These are phyloP conservation scores for Clitoria ternatea DNA, from an alignment of 306 rosid species.

Conservation along the genomic window DNA sequence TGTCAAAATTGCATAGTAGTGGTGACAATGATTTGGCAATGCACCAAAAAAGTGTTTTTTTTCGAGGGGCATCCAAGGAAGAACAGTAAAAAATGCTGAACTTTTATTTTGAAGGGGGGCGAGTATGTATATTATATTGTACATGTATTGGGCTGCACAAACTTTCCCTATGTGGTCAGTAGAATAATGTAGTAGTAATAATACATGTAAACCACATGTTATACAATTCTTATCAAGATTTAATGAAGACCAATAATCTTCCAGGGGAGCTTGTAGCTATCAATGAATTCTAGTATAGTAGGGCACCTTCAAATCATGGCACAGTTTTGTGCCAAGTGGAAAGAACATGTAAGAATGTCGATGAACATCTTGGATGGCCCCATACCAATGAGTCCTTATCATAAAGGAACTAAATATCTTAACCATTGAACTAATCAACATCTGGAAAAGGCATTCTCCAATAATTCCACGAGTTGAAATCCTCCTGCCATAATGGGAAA, in stretches of 20 bases:
- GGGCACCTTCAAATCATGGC: constrained; percentile 19
- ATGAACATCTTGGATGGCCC: constrained; percentile 15
- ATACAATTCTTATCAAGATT: constrained; percentile 27
- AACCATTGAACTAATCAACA: constrained; percentile 29
- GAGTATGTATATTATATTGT: background rate
- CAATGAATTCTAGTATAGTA: constrained; percentile 5
- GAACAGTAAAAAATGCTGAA: background rate
- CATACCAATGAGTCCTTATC: constrained; percentile 19
- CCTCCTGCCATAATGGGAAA: constrained; percentile 61
- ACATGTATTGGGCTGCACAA: background rate
- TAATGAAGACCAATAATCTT: constrained; percentile 14
- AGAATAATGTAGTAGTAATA: background rate
- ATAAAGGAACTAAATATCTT: constrained; percentile 3
- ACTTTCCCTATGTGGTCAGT: background rate
- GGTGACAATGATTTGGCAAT: background rate
- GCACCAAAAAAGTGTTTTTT: background rate
- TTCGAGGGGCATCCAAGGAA: background rate
- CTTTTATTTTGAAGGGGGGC: background rate
- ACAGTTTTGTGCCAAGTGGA: constrained; percentile 2
- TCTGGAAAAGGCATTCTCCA: constrained; percentile 83
- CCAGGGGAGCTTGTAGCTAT: constrained; percentile 18
- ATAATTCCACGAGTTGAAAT: constrained; percentile 86
- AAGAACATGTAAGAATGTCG: background rate
- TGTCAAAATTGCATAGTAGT: background rate
- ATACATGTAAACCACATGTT: constrained; percentile 24